Percentiles rank a stretch among this genome's conserved stretches.
These are phyloP conservation scores for Dissoconium aciculare DNA, from an alignment of 2,329 filamentous ascomycete species.

Conservation along the genomic window DNA sequence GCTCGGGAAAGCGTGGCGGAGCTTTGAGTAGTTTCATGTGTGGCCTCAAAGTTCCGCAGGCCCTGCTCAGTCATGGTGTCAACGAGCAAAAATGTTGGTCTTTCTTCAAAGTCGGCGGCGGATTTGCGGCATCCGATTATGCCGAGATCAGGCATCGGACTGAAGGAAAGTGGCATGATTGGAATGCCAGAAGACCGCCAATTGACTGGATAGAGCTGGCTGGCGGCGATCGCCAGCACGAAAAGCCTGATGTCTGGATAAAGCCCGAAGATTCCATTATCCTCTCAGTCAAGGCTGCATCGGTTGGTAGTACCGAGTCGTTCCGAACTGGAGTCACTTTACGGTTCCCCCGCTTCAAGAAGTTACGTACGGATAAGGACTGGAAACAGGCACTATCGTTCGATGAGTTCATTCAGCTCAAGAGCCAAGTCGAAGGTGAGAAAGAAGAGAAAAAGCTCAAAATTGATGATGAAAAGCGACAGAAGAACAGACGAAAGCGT, in stretches of 20 bases:
- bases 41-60: slow-evolving; percentile 39
- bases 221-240: slow-evolving; percentile 58
- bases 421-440: slow-evolving; percentile 53
- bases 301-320: slow-evolving; percentile 56
- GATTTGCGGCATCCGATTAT: slow-evolving; percentile 75
- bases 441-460: slow-evolving; percentile 59
- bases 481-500: slow-evolving; percentile 42
- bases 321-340: slow-evolving; percentile 67
- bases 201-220: slow-evolving; percentile 66
- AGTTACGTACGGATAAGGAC: slow-evolving; percentile 61
- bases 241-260: slow-evolving; percentile 87
- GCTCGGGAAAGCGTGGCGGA: slow-evolving; percentile 72
- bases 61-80: slow-evolving; percentile 1
- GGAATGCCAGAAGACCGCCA: slow-evolving; percentile 65
- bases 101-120: slow-evolving; percentile 98
- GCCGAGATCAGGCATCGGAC: slow-evolving; percentile 67
- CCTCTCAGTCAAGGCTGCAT: slow-evolving; percentile 75
- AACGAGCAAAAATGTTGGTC: slow-evolving; percentile 59
- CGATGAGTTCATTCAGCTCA: slow-evolving; percentile 61
- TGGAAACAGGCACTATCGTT: slow-evolving; percentile 71
- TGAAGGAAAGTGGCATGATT: slow-evolving; percentile 80
- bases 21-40: slow-evolving; percentile 78
- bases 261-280: slow-evolving; percentile 77
- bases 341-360: slow-evolving; percentile 81
- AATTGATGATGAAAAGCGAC: slow-evolving; percentile 51